These are phyloP conservation scores for Bullera alba DNA, from an alignment of 768 basidiomycete genomes.

Conservation along the genomic window DNA sequence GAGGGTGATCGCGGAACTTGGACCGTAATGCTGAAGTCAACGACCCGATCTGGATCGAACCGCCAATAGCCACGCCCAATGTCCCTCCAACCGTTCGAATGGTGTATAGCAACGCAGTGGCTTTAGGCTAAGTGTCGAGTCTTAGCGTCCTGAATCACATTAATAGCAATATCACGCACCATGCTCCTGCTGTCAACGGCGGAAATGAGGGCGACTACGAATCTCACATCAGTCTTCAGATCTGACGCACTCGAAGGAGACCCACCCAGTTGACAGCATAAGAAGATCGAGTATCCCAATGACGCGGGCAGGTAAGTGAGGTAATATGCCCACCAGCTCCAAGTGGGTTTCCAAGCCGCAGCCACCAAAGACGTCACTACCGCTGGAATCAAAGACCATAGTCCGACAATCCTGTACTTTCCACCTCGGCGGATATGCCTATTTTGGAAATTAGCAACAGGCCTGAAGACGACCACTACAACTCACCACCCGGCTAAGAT, in stretches of 20 bases:
- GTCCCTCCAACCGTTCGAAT: slow-evolving; percentile 41
- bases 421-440: slow-evolving; percentile 39
- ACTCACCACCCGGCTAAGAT: slow-evolving; percentile 41
- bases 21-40: slow-evolving; percentile 20
- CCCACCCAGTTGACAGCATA: slow-evolving; percentile 39
- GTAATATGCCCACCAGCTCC: slow-evolving; percentile 34
- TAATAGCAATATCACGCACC: slow-evolving; percentile 17
- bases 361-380: slow-evolving; percentile 26
- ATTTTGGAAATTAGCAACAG: not conserved
- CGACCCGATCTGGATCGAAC: slow-evolving; percentile 38
- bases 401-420: slow-evolving; percentile 26
- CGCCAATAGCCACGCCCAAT: slow-evolving; percentile 36
- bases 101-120: slow-evolving; percentile 42
- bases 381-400: slow-evolving; percentile 28
- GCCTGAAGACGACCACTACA: not conserved
- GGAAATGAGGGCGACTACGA: slow-evolving; percentile 37
- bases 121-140: slow-evolving; percentile 40
- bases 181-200: slow-evolving; percentile 38
- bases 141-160: not conserved
- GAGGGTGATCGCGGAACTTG: slow-evolving; percentile 5
- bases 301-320: slow-evolving; percentile 33
- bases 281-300: slow-evolving; percentile 41
- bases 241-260: not conserved
- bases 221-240: not conserved
- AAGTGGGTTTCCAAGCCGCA: slow-evolving; percentile 28